Evolutionary conservation across 2,329 filamentous ascomycete species (phyloP), one percentile per base, ranked within the genome.

Genomic region (Fusarium euwallaceae): DNA sequence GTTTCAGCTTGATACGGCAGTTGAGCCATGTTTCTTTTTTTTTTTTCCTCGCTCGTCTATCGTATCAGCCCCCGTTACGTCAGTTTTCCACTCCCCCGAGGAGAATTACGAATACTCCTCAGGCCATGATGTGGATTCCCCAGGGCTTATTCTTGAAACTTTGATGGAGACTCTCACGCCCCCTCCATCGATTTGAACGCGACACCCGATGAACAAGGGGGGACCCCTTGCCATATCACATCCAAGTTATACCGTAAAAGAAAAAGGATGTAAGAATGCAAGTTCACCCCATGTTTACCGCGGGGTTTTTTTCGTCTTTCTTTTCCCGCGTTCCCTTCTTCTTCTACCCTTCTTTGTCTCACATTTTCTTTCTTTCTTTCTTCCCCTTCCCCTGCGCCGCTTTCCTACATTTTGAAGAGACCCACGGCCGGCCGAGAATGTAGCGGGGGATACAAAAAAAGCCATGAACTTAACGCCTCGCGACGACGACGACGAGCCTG

Each of bases 391-490:
- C 41, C 34, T 37, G 10, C 37, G 72, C 58, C 39, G 53, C 36
- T 14, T 17, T 45, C 41, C 22, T 14, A 29, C 63, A 41, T 34
- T 34, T 34, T 12, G 32, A 53, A 61, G 48, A 39, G 53, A 53
- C 37, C 60, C 60, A 55, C 39, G 59, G 64, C 34, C 22, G 43
- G 39, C 55, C 55, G 55, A 76, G 65, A 64, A 75, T 75, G 73
- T 75, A 65, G 73, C 34, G 32, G 27, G 27, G 27, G 27, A 29
- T 29, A 29, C 27, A 29, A 29, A 29, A 29, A 32, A 22, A 58
- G 53, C 64, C 53, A 79, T 79, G 77, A 70, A 66, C 63, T 61
- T 74, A 37, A 69, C 61, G 45, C 70, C 75, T 70, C 78, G 79
- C 58, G 72, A 76, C 69, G 59, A 80, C 63, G 70, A 76, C 32